Evolutionary conservation across 2,329 filamentous ascomycete species (phyloP).

Genomic region (Teratosphaeria nubilosa): DNA sequence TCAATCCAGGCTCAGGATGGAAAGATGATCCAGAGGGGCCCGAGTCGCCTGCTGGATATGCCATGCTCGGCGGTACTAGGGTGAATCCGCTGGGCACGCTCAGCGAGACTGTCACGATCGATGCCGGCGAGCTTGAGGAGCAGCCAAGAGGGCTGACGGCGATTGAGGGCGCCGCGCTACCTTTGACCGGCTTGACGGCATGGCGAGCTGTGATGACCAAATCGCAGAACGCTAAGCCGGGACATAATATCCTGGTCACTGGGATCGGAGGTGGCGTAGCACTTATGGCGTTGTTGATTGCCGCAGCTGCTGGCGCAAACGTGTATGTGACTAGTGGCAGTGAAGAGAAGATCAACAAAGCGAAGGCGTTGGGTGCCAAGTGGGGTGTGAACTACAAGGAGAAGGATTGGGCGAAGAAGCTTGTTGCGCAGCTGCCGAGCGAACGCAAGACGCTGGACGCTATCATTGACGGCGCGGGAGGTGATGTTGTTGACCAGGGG

Average conservation of each 20-base stretch:
- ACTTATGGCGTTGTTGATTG: constrained; percentile 71
- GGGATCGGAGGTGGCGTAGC: constrained; percentile 92
- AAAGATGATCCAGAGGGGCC: constrained; percentile 59
- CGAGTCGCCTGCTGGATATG: constrained; percentile 49
- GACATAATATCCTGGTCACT: constrained; percentile 72
- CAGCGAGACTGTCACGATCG: constrained; percentile 61
- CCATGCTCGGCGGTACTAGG: constrained; percentile 60
- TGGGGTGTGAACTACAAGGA: constrained; percentile 79
- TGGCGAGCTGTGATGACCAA: constrained; percentile 83
- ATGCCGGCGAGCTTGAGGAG: constrained; percentile 62
- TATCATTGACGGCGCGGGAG: constrained; percentile 84
- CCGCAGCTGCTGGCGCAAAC: constrained; percentile 59
- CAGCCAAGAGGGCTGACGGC: constrained; percentile 62
- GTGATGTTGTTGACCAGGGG: constrained; percentile 64
- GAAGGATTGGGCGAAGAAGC: constrained; percentile 68
- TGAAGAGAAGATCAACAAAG: constrained; percentile 63
- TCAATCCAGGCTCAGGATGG: constrained; percentile 76
- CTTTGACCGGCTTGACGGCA: constrained; percentile 74
- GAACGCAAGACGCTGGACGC: constrained; percentile 65
- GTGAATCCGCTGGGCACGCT: constrained; percentile 58
- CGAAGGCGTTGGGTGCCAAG: constrained; percentile 60
- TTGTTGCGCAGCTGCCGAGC: constrained; percentile 51
- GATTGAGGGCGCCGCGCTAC: constrained; percentile 71
- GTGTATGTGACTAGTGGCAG: constrained; percentile 76
- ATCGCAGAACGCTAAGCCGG: constrained; percentile 51